Percentiles rank a stretch among this genome's conserved stretches.
Evolutionary conservation across 352 stramenopile species (phyloP).

Genomic region (Pythium rishiriense): DNA sequence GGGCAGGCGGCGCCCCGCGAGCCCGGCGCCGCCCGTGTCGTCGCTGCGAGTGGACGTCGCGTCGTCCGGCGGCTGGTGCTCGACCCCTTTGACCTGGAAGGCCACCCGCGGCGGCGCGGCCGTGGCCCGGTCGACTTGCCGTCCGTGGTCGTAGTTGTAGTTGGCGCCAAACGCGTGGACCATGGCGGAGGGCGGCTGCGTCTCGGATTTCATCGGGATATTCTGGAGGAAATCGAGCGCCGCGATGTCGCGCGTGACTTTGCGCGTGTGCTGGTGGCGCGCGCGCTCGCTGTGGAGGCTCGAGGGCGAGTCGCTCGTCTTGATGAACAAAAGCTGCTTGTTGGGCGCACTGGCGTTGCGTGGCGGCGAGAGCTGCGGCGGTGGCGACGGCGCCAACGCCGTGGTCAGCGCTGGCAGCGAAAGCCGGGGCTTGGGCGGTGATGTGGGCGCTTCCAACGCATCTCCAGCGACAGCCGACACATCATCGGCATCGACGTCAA

Average conservation of each 20-base stretch:
- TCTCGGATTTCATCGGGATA: constrained; percentile 83
- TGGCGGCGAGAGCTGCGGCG: constrained; percentile 11
- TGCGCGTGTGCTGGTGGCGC: constrained; percentile 59
- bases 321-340: constrained; percentile 37
- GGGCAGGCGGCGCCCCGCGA: constrained; percentile 66
- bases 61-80: not conserved
- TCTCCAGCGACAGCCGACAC: not conserved
- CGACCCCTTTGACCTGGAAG: constrained; percentile 15
- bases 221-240: constrained; percentile 88
- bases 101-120: constrained; percentile 11
- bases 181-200: not conserved
- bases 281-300: constrained; percentile 55
- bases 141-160: constrained; percentile 8
- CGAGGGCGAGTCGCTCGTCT: constrained; percentile 47
- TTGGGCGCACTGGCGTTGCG: constrained; percentile 3
- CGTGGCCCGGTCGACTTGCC: not conserved
- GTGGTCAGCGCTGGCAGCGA: constrained; percentile 5
- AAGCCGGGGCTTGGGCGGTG: not conserved
- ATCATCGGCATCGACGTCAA: not conserved
- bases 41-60: not conserved
- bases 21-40: constrained; percentile 31
- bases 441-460: not conserved
- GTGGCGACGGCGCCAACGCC: constrained; percentile 1
- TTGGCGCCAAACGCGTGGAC: not conserved
- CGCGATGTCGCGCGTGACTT: constrained; percentile 84